phyloP scores from a whole-genome alignment of 2,329 filamentous ascomycete genomes.

The Colletotrichum coccodes region DNA sequence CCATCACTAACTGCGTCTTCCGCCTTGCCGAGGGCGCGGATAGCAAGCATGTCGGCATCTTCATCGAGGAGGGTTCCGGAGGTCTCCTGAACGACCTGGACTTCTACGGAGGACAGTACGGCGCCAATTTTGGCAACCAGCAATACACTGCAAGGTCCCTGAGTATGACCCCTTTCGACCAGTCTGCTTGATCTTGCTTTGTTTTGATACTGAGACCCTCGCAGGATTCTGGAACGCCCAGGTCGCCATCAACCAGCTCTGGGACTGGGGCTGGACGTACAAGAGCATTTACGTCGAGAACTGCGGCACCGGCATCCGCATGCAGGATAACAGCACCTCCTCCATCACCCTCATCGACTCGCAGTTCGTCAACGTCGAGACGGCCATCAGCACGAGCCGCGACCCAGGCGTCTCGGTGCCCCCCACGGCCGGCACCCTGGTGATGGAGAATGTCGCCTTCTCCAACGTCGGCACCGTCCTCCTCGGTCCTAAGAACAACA shows the following conservation, averaged over 20 bases:
- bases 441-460: conserved; percentile 60
- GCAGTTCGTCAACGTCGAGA: conserved; percentile 71
- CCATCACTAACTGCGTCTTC: conserved; percentile 68
- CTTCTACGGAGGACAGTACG: conserved; percentile 76
- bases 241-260: conserved; percentile 76
- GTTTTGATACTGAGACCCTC: not conserved
- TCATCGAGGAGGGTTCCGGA: conserved; percentile 72
- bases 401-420: conserved; percentile 41
- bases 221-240: conserved; percentile 70
- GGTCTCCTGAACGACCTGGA: conserved; percentile 75
- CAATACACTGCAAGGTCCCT: conserved; percentile 79
- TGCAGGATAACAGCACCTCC: conserved; percentile 73
- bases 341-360: conserved; percentile 82
- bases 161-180: fast-evolving
- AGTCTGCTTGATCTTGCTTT: too few species aligned
- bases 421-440: conserved; percentile 53
- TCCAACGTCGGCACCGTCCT: conserved; percentile 47
- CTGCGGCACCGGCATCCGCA: conserved; percentile 74
- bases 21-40: conserved; percentile 55
- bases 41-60: conserved; percentile 66
- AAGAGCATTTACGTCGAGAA: conserved; percentile 72
- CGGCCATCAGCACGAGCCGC: conserved; percentile 74
- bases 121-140: conserved; percentile 69
- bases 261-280: conserved; percentile 83
- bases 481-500: conserved; percentile 51